These are phyloP conservation scores for Psilocybe mexicana DNA, from an alignment of 1,284 basidiomycete genomes.

Conservation along the genomic window DNA sequence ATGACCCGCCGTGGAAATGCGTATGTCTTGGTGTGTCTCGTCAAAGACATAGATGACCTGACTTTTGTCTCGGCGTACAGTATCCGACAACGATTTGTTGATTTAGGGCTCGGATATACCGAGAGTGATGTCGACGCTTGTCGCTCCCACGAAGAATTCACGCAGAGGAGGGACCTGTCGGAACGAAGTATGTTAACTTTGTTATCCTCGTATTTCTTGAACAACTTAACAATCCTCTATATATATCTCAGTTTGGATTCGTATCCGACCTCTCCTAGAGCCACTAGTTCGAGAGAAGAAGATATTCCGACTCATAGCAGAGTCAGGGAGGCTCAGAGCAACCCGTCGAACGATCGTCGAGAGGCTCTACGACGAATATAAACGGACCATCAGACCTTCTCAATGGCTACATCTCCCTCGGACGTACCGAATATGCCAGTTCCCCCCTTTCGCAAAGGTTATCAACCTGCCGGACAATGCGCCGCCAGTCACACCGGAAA, in stretches of 20 bases:
- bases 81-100: constrained; percentile 12
- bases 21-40: constrained; percentile 1
- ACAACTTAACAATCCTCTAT: background rate
- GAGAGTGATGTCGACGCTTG: constrained; percentile 2
- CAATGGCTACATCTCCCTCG: constrained; percentile 31
- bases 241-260: constrained; percentile 25
- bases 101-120: constrained; percentile 10
- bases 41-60: background rate
- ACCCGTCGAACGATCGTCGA: constrained; percentile 14
- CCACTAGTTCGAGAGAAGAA: constrained; percentile 9
- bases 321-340: constrained; percentile 5
- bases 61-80: background rate
- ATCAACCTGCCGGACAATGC: constrained; percentile 19
- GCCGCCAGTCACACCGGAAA: constrained; percentile 8
- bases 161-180: constrained; percentile 4
- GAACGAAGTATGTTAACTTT: constrained; percentile 2
- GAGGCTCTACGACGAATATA: constrained; percentile 23
- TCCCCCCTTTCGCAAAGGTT: constrained; percentile 23
- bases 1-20: background rate
- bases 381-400: constrained; percentile 25
- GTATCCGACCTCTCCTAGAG: constrained; percentile 22
- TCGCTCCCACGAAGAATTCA: background rate
- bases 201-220: too few relatives aligned
- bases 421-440: constrained; percentile 12
- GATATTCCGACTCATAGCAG: constrained; percentile 8